Evolutionary conservation across 129 eudicot genomes (phyloP).

Genomic region (Flaveria robusta): DNA sequence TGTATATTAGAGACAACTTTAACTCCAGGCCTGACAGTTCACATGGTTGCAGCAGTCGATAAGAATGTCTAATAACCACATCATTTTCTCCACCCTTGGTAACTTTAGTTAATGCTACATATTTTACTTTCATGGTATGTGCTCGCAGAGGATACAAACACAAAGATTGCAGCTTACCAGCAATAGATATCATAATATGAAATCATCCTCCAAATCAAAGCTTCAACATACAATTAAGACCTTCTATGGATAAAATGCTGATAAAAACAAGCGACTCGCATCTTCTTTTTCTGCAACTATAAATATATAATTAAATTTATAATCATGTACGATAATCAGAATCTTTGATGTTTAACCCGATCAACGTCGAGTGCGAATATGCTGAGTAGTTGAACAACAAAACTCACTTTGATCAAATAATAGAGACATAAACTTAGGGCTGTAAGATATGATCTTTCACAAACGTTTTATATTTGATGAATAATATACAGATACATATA

Average conservation of each 20-base stretch:
- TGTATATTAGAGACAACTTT: no score
- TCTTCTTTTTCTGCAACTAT: conserved; percentile 18
- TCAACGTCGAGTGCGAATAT: conserved; percentile 3
- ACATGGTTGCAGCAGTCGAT: not conserved
- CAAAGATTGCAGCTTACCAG: conserved; percentile 22
- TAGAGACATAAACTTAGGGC: not conserved
- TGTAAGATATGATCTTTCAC: not conserved
- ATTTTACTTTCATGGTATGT: conserved; percentile 16
- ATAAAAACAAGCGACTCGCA: conserved; percentile 4
- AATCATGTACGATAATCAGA: not conserved
- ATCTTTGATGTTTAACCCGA: not conserved
- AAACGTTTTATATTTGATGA: not conserved
- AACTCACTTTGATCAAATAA: not conserved
- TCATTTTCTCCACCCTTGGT: conserved; percentile 6
- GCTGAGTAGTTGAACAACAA: not conserved
- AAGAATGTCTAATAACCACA: not conserved
- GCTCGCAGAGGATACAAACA: conserved; percentile 10
- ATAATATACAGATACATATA: not conserved
- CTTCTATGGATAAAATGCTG: conserved; percentile 8
- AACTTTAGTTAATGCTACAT: conserved; percentile 19
- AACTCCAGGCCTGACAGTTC: no score
- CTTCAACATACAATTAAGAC: conserved; percentile 19
- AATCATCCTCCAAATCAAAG: conserved; percentile 21
- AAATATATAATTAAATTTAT: conserved; percentile 5
- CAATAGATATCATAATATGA: conserved; percentile 7